These are phyloP conservation scores for Canavalia gladiata DNA, from an alignment of 306 rosid species.

Conservation along the genomic window DNA sequence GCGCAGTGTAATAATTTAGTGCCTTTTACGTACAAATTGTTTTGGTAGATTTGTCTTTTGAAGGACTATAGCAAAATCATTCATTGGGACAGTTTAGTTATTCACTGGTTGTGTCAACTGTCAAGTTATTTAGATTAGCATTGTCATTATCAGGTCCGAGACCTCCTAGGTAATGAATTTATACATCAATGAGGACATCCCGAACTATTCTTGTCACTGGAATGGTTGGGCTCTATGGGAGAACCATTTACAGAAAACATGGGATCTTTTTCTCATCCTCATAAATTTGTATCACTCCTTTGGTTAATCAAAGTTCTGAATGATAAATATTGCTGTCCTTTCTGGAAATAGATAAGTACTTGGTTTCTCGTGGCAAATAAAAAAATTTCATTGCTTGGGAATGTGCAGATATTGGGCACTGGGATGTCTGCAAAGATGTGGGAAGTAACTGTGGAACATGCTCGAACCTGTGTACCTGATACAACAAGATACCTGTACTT, in stretches of 20 bases:
- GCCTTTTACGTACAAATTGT: conserved; percentile 13
- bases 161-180: conserved; percentile 25
- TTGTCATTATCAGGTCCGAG: conserved; percentile 29
- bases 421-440: conserved; percentile 99
- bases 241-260: conserved; percentile 10
- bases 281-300: conserved; percentile 4
- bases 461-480: conserved; percentile 82
- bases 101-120: neutral
- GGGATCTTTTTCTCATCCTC: conserved; percentile 14
- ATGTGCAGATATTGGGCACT: conserved; percentile 84
- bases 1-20: conserved; percentile 71
- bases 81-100: neutral
- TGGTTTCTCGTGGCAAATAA: conserved; percentile 42
- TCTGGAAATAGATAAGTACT: conserved; percentile 29
- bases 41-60: conserved; percentile 22
- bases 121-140: conserved; percentile 34
- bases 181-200: neutral
- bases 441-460: conserved; percentile 96
- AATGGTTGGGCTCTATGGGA: conserved; percentile 6
- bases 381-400: conserved; percentile 43
- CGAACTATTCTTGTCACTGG: conserved; percentile 9
- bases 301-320: conserved; percentile 14
- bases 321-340: conserved; percentile 21
- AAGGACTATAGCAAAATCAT: conserved; percentile 24
- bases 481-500: conserved; percentile 57